phyloP scores from a whole-genome alignment of 768 basidiomycete species.

The Tulasnella sp. region DNA sequence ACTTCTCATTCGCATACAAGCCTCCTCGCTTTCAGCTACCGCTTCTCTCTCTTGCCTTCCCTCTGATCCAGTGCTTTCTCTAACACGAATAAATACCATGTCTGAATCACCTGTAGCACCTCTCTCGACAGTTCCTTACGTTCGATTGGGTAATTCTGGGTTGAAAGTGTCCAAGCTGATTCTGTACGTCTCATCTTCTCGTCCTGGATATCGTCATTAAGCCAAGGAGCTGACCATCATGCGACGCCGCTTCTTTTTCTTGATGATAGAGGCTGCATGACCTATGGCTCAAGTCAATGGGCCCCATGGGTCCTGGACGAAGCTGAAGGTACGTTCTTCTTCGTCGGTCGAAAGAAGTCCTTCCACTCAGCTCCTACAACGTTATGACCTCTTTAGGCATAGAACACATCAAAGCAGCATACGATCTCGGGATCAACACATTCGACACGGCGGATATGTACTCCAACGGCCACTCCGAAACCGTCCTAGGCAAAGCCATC shows the following conservation, averaged over 20 bases:
- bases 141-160: not conserved
- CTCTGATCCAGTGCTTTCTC: too few species aligned
- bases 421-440: conserved; percentile 8
- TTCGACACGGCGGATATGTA: not conserved
- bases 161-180: not conserved
- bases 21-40: too few species aligned
- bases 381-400: not conserved
- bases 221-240: too few species aligned
- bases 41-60: too few species aligned
- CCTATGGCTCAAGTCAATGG: conserved; percentile 48
- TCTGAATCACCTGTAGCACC: too few species aligned
- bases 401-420: conserved; percentile 14
- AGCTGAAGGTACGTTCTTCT: conserved; percentile 41
- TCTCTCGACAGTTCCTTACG: too few species aligned
- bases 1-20: too few species aligned
- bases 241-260: too few species aligned
- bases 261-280: conserved; percentile 60
- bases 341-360: too few species aligned
- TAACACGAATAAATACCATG: too few species aligned
- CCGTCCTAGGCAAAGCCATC: conserved; percentile 65
- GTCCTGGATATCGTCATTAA: too few species aligned
- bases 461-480: conserved; percentile 38
- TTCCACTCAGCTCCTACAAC: not conserved
- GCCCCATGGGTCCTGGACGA: conserved; percentile 46
- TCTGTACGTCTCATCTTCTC: not conserved